These are phyloP conservation scores for Trypanosoma scelopori DNA, from an alignment of 208 protist genomes.

Conservation along the genomic window DNA sequence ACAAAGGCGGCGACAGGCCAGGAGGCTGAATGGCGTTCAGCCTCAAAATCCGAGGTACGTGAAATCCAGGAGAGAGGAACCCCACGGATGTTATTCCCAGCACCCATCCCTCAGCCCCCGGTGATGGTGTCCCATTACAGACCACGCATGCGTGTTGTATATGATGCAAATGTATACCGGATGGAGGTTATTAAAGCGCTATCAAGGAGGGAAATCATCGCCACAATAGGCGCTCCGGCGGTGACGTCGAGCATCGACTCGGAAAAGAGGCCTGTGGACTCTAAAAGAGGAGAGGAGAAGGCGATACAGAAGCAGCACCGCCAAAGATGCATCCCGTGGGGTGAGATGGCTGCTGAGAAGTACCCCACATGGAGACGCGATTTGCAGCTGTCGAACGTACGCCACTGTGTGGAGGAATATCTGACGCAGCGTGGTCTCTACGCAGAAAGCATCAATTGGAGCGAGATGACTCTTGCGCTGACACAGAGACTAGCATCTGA, in stretches of 20 bases:
- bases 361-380: slow-evolving; percentile 20
- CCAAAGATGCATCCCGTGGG: neutral
- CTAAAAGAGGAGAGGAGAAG: neutral
- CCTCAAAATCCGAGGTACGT: neutral
- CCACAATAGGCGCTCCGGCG: neutral
- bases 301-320: neutral
- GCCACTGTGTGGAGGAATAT: slow-evolving; percentile 6
- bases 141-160: slow-evolving; percentile 14
- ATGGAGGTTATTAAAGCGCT: slow-evolving; percentile 16
- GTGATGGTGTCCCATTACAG: slow-evolving; percentile 11
- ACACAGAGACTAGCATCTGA: neutral
- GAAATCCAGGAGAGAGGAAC: slow-evolving; percentile 18
- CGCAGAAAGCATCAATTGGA: slow-evolving; percentile 9
- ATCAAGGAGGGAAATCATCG: neutral
- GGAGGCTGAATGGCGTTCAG: neutral
- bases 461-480: neutral
- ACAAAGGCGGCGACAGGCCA: slow-evolving; percentile 7
- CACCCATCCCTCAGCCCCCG: slow-evolving; percentile 1
- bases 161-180: neutral
- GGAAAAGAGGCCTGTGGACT: neutral
- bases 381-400: slow-evolving; percentile 6
- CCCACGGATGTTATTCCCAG: slow-evolving; percentile 13
- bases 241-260: neutral
- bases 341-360: slow-evolving; percentile 13
- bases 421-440: slow-evolving; percentile 11